phyloP scores from a whole-genome alignment of 257 asterid genomes.

The Nicotiana knightiana region DNA sequence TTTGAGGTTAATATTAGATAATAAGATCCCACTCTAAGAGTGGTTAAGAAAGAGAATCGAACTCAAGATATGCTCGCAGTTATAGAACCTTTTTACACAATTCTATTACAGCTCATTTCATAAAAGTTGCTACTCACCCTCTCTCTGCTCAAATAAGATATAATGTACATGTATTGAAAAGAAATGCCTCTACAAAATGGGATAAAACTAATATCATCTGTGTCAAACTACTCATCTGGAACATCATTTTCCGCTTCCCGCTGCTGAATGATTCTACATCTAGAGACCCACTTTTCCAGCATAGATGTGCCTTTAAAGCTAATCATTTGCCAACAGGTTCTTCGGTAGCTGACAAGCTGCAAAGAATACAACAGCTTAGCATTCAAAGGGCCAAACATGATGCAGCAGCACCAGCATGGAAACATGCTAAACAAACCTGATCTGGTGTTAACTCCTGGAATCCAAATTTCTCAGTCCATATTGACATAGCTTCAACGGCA shows the following conservation, averaged over 20 bases:
- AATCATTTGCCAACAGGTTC: slow-evolving; percentile 87
- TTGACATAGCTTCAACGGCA: slow-evolving; percentile 75
- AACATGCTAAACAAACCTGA: slow-evolving; percentile 38
- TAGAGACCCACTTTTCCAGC: slow-evolving; percentile 75
- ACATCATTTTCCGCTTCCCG: slow-evolving; percentile 38
- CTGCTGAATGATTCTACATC: slow-evolving; percentile 45
- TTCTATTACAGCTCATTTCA: background rate
- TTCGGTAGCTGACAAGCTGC: slow-evolving; percentile 71
- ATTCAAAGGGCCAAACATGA: background rate
- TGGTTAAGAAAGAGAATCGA: too few relatives aligned
- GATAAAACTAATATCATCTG: slow-evolving; percentile 16
- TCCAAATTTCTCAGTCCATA: slow-evolving; percentile 92
- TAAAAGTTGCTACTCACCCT: background rate
- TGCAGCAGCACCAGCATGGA: background rate
- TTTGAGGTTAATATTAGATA: background rate
- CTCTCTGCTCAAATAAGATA: slow-evolving; percentile 8
- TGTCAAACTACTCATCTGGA: slow-evolving; percentile 21
- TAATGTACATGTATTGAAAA: slow-evolving; percentile 12
- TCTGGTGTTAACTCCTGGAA: slow-evolving; percentile 54
- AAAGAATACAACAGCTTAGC: slow-evolving; percentile 8
- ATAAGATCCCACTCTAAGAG: too few relatives aligned
- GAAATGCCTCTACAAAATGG: slow-evolving; percentile 17
- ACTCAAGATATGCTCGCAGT: background rate
- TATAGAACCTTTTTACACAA: background rate
- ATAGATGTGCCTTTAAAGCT: slow-evolving; percentile 77